phyloP scores from a whole-genome alignment of 2,329 filamentous ascomycete species.

The Claviceps purpurea region DNA sequence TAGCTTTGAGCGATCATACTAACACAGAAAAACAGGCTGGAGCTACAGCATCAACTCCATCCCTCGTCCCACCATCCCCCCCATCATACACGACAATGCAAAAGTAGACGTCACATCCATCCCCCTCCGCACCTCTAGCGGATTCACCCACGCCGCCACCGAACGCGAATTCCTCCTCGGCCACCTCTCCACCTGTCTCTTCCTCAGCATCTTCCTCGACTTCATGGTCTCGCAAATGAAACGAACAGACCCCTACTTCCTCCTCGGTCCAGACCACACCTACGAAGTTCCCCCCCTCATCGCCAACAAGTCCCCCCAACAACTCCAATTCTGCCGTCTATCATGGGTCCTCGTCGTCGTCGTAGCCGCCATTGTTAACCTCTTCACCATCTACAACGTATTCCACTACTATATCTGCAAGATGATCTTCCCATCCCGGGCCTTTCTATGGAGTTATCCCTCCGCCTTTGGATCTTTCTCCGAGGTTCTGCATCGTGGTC shows the following conservation, averaged over 20 bases:
- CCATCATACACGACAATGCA: conserved; percentile 18
- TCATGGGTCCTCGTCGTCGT: conserved; percentile 42
- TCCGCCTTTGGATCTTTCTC: conserved; percentile 41
- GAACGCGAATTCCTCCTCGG: conserved; percentile 29
- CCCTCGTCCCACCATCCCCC: conserved; percentile 31
- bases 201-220: conserved; percentile 57
- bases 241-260: conserved; percentile 62
- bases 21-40: conserved; percentile 32
- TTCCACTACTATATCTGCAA: conserved; percentile 35
- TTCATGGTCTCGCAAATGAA: conserved; percentile 53
- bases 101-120: conserved; percentile 28
- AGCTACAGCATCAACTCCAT: conserved; percentile 39
- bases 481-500: conserved; percentile 51
- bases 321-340: conserved; percentile 43
- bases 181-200: conserved; percentile 31
- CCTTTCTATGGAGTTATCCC: conserved; percentile 39
- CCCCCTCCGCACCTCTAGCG: conserved; percentile 28
- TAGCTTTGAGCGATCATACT: neutral
- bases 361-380: conserved; percentile 43
- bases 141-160: conserved; percentile 31
- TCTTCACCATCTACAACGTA: conserved; percentile 48
- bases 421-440: conserved; percentile 36
- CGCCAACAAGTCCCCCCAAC: conserved; percentile 24
- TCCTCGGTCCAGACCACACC: conserved; percentile 32
- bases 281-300: conserved; percentile 28